Percentiles rank a stretch among this genome's conserved stretches.
These are phyloP conservation scores for Paulownia fortunei DNA, from an alignment of 257 asterid species.

Conservation along the genomic window DNA sequence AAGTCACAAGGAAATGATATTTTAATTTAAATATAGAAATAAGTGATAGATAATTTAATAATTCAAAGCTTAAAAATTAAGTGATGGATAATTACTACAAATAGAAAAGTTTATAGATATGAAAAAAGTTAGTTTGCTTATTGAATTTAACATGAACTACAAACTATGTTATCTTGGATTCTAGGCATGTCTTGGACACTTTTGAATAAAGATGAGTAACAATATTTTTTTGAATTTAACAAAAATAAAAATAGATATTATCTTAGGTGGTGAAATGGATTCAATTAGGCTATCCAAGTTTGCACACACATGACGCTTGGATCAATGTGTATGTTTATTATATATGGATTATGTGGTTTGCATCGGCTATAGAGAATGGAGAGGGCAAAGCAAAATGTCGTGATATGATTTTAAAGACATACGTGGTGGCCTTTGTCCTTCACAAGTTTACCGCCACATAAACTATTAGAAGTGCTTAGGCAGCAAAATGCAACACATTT, in stretches of 20 bases:
- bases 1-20: slow-evolving; percentile 9
- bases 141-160: neutral
- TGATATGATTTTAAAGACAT: slow-evolving; percentile 10
- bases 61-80: neutral
- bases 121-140: neutral
- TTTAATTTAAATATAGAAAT: slow-evolving; percentile 6
- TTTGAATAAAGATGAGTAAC: slow-evolving; percentile 13
- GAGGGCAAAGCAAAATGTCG: neutral
- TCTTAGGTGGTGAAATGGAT: slow-evolving; percentile 7
- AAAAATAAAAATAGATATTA: neutral
- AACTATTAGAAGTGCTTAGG: neutral
- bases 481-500: neutral
- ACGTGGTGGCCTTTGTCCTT: neutral
- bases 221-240: neutral
- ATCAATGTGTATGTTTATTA: neutral
- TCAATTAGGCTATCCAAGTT: neutral
- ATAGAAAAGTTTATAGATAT: neutral
- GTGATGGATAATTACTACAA: neutral
- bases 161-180: slow-evolving; percentile 8
- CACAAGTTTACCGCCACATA: neutral
- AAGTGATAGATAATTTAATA: neutral
- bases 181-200: neutral
- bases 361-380: neutral
- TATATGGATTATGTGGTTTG: slow-evolving; percentile 9
- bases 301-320: slow-evolving; percentile 12